phyloP scores from a whole-genome alignment of 345 rosid genomes.

The Linum tenue region DNA sequence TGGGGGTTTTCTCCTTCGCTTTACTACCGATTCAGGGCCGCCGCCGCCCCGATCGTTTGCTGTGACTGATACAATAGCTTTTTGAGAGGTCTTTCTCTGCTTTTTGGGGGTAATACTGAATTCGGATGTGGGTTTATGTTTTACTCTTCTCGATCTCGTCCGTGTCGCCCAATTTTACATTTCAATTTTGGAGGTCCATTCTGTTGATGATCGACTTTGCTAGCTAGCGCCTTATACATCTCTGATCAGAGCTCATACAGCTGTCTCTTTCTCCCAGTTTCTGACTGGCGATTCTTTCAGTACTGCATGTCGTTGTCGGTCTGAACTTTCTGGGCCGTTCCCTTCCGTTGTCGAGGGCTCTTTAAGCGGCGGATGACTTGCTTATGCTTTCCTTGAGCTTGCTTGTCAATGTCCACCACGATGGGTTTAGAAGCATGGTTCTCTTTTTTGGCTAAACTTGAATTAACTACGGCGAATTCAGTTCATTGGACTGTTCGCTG shows the following conservation, averaged over 20 bases:
- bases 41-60: neutral
- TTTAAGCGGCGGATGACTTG: too few relatives aligned
- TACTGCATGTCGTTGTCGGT: too few relatives aligned
- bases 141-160: neutral
- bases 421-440: too few relatives aligned
- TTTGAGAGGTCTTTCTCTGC: neutral
- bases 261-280: neutral
- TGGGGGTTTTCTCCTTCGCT: neutral
- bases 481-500: neutral
- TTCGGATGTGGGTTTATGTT: neutral
- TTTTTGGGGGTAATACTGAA: neutral
- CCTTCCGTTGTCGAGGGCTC: too few relatives aligned
- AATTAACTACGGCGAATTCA: neutral
- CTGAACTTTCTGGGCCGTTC: too few relatives aligned
- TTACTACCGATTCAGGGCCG: neutral
- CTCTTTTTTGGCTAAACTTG: neutral
- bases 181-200: neutral
- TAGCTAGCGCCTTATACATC: neutral
- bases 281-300: too few relatives aligned
- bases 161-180: neutral
- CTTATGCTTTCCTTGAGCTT: too few relatives aligned
- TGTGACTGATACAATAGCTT: neutral
- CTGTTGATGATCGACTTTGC: neutral
- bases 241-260: neutral
- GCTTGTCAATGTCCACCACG: too few relatives aligned